phyloP scores from a whole-genome alignment of 1,284 basidiomycete species.

The Puccinia coronata region DNA sequence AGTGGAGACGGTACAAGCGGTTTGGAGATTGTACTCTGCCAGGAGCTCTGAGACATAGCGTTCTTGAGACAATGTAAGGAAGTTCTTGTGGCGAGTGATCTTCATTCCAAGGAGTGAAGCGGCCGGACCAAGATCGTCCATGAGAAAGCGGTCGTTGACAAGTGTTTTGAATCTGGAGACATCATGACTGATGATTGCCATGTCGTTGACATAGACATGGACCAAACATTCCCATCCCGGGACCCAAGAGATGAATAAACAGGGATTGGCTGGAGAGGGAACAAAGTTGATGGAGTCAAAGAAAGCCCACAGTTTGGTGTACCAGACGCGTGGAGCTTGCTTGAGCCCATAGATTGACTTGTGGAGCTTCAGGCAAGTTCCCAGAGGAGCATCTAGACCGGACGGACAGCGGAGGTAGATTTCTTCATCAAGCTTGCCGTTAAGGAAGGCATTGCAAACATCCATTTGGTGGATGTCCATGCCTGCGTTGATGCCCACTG shows the following conservation, averaged over 20 bases:
- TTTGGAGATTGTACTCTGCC: no score
- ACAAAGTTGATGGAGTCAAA: no score
- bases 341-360: slow-evolving; percentile 17
- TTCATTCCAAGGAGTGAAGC: background rate
- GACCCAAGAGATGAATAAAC: slow-evolving; percentile 17
- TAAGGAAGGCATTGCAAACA: no score
- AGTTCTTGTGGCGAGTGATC: background rate
- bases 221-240: no score
- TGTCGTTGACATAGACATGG: slow-evolving; percentile 20
- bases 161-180: background rate
- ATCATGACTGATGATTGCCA: slow-evolving; percentile 4
- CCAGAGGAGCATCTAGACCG: background rate
- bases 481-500: no score
- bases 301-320: slow-evolving; percentile 9
- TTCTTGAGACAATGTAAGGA: background rate
- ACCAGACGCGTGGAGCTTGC: no score
- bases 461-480: no score
- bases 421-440: background rate
- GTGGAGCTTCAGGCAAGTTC: background rate
- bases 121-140: background rate
- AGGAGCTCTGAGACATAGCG: no score
- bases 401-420: background rate
- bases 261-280: background rate
- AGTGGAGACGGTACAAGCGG: background rate
- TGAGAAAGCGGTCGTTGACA: background rate